Percentiles rank a stretch among this genome's conserved stretches.
Conservation (phyloP, 805 yeast genomes). For the Ogataea wickerhamii region DNA sequence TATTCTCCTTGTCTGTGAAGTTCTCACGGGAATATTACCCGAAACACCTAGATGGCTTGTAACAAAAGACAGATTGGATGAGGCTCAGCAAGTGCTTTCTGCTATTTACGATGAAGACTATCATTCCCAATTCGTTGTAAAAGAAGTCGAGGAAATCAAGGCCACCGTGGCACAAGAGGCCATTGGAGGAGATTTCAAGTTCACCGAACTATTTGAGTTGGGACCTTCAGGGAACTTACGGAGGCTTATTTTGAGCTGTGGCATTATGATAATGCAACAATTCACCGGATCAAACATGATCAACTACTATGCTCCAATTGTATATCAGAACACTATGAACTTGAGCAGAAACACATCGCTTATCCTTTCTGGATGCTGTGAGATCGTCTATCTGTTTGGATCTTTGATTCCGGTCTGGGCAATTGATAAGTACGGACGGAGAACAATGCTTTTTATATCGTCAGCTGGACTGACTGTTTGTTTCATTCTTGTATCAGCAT, state of each 20-base stretch:
- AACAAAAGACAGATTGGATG: constrained; percentile 38
- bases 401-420: constrained; percentile 41
- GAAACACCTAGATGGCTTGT: constrained; percentile 58
- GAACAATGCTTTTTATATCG: constrained; percentile 16
- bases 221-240: constrained; percentile 45
- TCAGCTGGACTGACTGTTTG: constrained; percentile 6
- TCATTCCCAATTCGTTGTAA: constrained; percentile 6
- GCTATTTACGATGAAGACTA: constrained; percentile 31
- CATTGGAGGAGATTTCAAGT: constrained; percentile 23
- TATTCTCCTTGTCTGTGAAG: constrained; percentile 30
- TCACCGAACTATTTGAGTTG: constrained; percentile 33
- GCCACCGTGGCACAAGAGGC: constrained; percentile 34
- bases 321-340: constrained; percentile 44
- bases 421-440: constrained; percentile 42
- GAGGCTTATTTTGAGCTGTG: constrained; percentile 39
- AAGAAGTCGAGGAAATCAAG: constrained; percentile 15
- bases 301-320: constrained; percentile 54
- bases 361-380: constrained; percentile 25
- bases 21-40: constrained; percentile 28
- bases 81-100: constrained; percentile 36
- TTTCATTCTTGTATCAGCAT: constrained; percentile 6
- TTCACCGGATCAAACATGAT: constrained; percentile 54
- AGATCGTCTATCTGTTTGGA: constrained; percentile 18
- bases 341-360: constrained; percentile 38
- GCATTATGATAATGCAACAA: constrained; percentile 45